Evolutionary conservation across 2,329 filamentous ascomycete genomes (phyloP), one percentile per base, ranked within the genome.

Genomic region (Alternaria hordeiaustralica): DNA sequence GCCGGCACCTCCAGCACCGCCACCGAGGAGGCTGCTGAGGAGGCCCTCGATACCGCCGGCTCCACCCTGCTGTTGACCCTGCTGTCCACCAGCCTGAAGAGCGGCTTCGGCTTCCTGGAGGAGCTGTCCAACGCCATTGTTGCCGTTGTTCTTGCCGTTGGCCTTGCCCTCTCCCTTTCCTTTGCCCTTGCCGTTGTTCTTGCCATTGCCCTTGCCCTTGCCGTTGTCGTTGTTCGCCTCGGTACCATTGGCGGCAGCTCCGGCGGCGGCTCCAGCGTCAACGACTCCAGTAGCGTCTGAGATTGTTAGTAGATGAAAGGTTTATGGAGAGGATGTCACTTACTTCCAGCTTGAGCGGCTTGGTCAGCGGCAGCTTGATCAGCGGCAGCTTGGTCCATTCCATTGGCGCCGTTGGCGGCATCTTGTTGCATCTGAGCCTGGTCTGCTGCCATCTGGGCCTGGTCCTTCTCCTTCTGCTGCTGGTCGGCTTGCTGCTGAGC

Each of bases 271-370:
- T 36, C 23, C 43, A 44, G 49, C 49, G 30, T 58, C 60, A 36
- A 30, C 50, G 10, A 21, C n/a, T 13, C 33, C 67, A 25, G 68
- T 64, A 25, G 56, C 60, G 26, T 67, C 69, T 65, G 44, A 10
- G n/a, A 18, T 26, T 21, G 33, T 55, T 57, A 56, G 64, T 61
- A 36, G 11, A 28, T 20, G 20, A 20, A 26, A 3, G 5, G 13
- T 2, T 47, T 5, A 47, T 13, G 18, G 11, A 26, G 13, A 21
- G 12, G 8, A 44, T 44, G 20, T 28, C 9, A 64, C 64, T 58
- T 63, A 67, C 68, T 65, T 53, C 57, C 63, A 50, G 57, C 67
- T 59, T 64, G 53, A 41, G 60, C 61, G 25, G 62, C 66, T 50
- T 59, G 23, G n/a, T 15, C 53, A 6, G 44, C 53, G 21, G 45